phyloP scores from a whole-genome alignment of 352 stramenopile species.

The Blastocystis sp. region DNA sequence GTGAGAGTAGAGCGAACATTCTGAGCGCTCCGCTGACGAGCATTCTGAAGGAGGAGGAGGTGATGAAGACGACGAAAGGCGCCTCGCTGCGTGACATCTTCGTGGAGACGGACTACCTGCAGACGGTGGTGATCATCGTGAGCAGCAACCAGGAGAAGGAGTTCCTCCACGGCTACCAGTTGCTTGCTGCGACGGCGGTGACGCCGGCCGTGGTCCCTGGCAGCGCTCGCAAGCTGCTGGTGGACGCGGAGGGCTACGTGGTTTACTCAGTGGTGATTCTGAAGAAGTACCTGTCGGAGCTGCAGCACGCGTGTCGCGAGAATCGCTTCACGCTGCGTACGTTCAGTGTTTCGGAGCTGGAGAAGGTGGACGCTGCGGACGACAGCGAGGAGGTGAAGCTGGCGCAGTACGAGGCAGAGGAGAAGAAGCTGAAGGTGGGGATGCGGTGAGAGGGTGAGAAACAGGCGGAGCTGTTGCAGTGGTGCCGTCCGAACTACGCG shows the following conservation, averaged over 20 bases:
- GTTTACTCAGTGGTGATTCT: constrained; percentile 13
- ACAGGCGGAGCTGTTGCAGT: background rate
- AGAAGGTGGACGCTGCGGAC: background rate
- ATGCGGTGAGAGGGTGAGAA: background rate
- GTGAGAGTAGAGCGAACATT: background rate
- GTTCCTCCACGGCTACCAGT: background rate
- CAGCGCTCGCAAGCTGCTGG: background rate
- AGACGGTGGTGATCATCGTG: constrained; percentile 1
- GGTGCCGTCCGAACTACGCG: constrained; percentile 9
- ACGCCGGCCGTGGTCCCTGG: background rate
- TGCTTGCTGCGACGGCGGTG: background rate
- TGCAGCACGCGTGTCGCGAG: background rate
- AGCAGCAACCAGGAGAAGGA: background rate
- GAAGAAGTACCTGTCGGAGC: background rate
- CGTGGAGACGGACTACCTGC: background rate
- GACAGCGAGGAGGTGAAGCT: background rate
- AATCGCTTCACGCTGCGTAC: constrained; percentile 3
- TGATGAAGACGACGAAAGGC: background rate
- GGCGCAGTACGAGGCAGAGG: background rate
- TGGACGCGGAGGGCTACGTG: background rate
- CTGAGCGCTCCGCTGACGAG: background rate
- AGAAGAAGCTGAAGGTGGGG: constrained; percentile 13
- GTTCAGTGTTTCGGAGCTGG: background rate
- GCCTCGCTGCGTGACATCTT: background rate
- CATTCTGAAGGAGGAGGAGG: background rate